Conservation (phyloP, 371 early-diverging fungal species). For the Mucor mucedo region DNA sequence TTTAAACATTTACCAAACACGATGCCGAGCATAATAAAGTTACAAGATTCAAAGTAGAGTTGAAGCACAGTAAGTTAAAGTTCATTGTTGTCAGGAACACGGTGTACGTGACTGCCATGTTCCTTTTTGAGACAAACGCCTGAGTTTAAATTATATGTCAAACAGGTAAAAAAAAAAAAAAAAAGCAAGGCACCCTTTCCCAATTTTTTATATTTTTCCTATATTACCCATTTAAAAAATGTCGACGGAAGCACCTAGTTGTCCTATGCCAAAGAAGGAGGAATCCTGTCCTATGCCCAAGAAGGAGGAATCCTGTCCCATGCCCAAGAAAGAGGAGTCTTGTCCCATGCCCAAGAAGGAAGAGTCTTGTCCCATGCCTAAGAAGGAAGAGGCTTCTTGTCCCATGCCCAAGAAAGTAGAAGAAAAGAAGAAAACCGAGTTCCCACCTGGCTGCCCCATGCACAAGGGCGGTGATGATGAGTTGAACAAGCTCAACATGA, state of each 20-base stretch:
- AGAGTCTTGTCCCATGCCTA: conserved; percentile 54
- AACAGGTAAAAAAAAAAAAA: not conserved
- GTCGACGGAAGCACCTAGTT: not conserved
- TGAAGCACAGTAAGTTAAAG: no score
- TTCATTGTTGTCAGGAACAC: no score
- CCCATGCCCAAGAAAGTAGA: conserved; percentile 3
- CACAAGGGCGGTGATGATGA: conserved; percentile 45
- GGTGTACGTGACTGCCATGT: no score
- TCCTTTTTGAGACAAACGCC: not conserved
- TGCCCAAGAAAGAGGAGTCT: conserved; percentile 10
- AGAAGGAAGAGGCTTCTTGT: conserved; percentile 28
- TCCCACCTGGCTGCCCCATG: conserved; percentile 48
- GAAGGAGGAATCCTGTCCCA: conserved; percentile 12
- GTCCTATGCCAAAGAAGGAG: not conserved
- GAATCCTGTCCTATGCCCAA: not conserved
- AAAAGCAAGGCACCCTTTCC: conserved; percentile 14
- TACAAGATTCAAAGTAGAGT: no score
- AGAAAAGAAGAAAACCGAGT: conserved; percentile 6
- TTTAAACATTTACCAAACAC: no score
- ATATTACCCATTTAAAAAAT: not conserved
- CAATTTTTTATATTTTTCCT: not conserved
- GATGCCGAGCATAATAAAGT: no score
- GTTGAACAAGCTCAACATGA: conserved; percentile 86
- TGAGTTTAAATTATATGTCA: not conserved
- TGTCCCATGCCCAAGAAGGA: conserved; percentile 20